Evolutionary conservation across 2,329 filamentous ascomycete genomes (phyloP), one percentile per base, ranked within the genome.

Genomic region (Alternaria gansuensis): DNA sequence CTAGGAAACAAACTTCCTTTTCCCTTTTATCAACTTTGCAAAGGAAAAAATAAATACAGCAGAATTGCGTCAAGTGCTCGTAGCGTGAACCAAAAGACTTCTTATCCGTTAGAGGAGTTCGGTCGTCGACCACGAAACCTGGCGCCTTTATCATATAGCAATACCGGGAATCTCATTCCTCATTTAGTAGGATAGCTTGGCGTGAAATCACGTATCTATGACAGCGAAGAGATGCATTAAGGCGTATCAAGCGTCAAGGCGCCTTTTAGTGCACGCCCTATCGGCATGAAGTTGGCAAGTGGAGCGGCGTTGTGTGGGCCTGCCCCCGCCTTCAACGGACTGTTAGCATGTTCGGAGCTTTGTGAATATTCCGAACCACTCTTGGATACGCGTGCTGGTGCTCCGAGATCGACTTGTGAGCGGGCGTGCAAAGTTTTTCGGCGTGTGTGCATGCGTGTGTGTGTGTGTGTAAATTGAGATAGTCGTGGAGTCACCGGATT

Each of bases 161-260:
- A 31, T 26, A 10, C n/a, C 40, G 17, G 40, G 49, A 44, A 28
- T 45, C 33, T 43, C 34, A 57, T 57, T 3, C 26, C 33, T 17
- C 31, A 57, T 45, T 10, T 2, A 33, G 54, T 17, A 46, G 26
- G n/a, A 33, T 45, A 40, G 40, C 54, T 57, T 53, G 48, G 54
- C 54, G 51, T 17, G 51, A 49, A 56, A 44, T n/a, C 17, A 17
- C 31, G 13, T 29, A 34, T 39, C 52, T 26, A 50, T 41, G 52
- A 40, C 29, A 43, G 28, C 28, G 2, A 28, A 34, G 4, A 43
- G 33, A 43, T 31, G 51, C 51, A 45, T 28, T 10, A 44, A 36
- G 51, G 39, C 51, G 51, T 53, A 31, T 45, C 24, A 10, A 29
- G 36, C 36, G 17, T 43, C 40, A 24, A 23, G n/a, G n/a, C 23